Evolutionary conservation across 352 stramenopile species (phyloP), one percentile per base, ranked within the genome.

Genomic region (Blastocystis sp.): DNA sequence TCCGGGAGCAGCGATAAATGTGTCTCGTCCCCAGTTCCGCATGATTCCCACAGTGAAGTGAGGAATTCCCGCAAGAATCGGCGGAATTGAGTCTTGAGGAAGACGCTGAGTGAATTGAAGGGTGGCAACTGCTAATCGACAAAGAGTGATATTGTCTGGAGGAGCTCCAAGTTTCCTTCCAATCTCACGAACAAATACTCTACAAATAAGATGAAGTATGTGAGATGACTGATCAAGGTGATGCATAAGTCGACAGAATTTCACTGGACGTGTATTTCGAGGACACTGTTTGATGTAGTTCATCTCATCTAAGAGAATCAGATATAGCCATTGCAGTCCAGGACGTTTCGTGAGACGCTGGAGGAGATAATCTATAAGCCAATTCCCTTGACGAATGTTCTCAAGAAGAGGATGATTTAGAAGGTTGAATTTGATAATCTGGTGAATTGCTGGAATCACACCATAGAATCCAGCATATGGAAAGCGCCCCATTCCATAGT

Each of bases 31-130:
- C 88, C 88, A 89, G 66, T 78, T 66, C 1, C 88, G 39, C 88
- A 89, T 89, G 86, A 89, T 80, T 43, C 88, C 88, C n/a, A 35
- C 51, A 29, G 61, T 67, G 42, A 89, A 89, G 43, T 88, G 74
- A 21, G 58, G 56, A 27, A 89, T 29, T 19, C 88, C 88, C 0
- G 88, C 88, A 11, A 24, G 24, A 11, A 88, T 74, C 4, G 67
- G 27, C 3, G 59, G 37, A 12, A 51, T 16, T 24, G 24, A 32
- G 43, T 86, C 66, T 19, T 46, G 29, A 12, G 80, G 67, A 9
- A 88, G 27, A 24, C 7, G 42, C 42, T 52, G n/a, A 19, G 71
- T 77, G 32, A 87, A 87, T 27, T 87, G 77, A 21, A 87, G 77
- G 19, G 77, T 57, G 4, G 77, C 56, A 6, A 87, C 11, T 27